phyloP scores from a whole-genome alignment of 2,329 filamentous ascomycete genomes.

The Cladosporium sp. region DNA sequence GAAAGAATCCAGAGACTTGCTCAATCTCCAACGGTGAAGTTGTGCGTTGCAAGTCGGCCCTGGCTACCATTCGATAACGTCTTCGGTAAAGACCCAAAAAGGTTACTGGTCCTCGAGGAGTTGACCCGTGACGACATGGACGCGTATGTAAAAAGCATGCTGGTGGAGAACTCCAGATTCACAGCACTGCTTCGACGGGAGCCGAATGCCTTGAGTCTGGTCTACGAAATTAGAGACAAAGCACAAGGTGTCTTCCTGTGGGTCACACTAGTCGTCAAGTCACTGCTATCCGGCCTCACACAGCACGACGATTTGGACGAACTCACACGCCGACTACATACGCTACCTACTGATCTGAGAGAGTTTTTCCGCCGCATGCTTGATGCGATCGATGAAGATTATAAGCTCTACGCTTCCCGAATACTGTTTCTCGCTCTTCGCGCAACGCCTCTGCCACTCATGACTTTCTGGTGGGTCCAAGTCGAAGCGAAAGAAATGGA shows the following conservation, averaged over 20 bases:
- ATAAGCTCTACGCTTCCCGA: not conserved
- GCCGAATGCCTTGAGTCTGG: not conserved
- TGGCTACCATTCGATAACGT: not conserved
- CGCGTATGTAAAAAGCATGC: constrained; percentile 24
- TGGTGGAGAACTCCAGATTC: constrained; percentile 9
- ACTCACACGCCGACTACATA: not conserved
- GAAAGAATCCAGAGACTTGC: not conserved
- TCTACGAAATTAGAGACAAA: constrained; percentile 21
- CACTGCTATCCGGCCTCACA: constrained; percentile 14
- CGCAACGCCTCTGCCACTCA: not conserved
- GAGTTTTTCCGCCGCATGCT: not conserved
- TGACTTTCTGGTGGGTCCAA: not conserved
- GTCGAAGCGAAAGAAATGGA: not conserved
- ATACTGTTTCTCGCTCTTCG: not conserved
- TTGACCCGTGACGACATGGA: constrained; percentile 16
- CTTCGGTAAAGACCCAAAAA: not conserved
- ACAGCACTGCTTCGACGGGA: not conserved
- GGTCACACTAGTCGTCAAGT: constrained; percentile 31
- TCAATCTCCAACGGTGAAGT: not conserved
- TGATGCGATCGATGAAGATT: not conserved
- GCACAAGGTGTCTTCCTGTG: constrained; percentile 33
- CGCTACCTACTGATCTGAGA: not conserved
- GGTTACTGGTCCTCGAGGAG: not conserved
- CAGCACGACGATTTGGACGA: not conserved
- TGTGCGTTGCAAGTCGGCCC: not conserved